Percentiles rank a stretch among this genome's conserved stretches.
Evolutionary conservation across 2,329 filamentous ascomycete species (phyloP).

Genomic region (Beauveria rudraprayagi): DNA sequence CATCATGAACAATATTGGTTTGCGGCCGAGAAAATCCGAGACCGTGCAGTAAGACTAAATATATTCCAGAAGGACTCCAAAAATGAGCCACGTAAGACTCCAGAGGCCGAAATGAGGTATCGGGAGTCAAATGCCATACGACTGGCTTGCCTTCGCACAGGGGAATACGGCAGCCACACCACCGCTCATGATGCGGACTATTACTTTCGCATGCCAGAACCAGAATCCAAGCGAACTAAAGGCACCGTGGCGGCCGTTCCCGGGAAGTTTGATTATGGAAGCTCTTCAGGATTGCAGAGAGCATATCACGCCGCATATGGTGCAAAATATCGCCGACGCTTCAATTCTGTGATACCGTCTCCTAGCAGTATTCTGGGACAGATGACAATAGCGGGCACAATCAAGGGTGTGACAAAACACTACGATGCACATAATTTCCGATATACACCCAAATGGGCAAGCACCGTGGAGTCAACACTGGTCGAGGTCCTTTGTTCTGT

Average conservation of each 20-base stretch:
- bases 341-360: accelerated
- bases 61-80: accelerated
- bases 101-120: not conserved
- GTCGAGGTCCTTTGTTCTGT: not conserved
- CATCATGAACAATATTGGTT: not conserved
- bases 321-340: not conserved
- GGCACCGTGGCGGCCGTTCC: too few species aligned
- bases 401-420: not conserved
- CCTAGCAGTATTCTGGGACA: not conserved
- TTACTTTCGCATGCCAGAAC: not conserved
- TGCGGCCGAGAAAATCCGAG: not conserved
- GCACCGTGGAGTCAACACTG: not conserved
- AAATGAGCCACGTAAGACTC: accelerated
- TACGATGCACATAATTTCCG: not conserved
- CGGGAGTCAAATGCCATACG: not conserved
- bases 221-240: not conserved
- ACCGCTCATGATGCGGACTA: not conserved
- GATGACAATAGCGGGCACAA: not conserved
- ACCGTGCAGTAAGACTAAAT: not conserved
- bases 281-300: not conserved
- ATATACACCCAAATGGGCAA: not conserved
- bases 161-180: not conserved
- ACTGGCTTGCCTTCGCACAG: not conserved
- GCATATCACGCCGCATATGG: not conserved
- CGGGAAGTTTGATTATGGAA: not conserved